Percentiles rank a stretch among this genome's conserved stretches.
phyloP scores from a whole-genome alignment of 257 asterid species.

The Primulina eburnea region DNA sequence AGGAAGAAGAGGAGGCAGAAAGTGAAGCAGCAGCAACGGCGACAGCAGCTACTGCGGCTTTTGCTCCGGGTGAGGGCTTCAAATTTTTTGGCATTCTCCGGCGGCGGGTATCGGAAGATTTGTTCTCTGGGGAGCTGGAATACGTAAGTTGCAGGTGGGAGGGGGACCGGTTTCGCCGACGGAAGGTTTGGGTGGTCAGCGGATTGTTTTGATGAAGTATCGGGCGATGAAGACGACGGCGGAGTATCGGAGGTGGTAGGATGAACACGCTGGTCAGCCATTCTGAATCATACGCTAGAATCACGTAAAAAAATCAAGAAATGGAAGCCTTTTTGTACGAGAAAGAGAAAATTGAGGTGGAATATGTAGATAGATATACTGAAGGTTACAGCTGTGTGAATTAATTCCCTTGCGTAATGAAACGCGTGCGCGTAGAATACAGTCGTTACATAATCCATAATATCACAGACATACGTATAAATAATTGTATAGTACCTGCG shows the following conservation, averaged over 20 bases:
- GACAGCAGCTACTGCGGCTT: slow-evolving; percentile 43
- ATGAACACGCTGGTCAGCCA: slow-evolving; percentile 39
- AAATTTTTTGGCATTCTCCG: slow-evolving; percentile 46
- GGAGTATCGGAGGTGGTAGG: slow-evolving; percentile 32
- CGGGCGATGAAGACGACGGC: slow-evolving; percentile 15
- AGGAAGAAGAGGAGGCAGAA: slow-evolving; percentile 43
- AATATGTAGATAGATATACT: neutral
- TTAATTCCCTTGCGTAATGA: neutral
- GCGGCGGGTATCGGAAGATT: slow-evolving; percentile 56
- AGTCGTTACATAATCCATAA: neutral
- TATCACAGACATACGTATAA: too few relatives aligned
- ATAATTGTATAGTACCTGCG: too few relatives aligned
- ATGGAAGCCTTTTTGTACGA: neutral
- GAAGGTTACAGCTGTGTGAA: neutral
- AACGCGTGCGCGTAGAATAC: neutral
- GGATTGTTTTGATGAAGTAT: slow-evolving; percentile 18
- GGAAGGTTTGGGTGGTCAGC: slow-evolving; percentile 28
- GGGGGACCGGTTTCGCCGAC: slow-evolving; percentile 31
- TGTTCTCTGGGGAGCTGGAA: slow-evolving; percentile 55
- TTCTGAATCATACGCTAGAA: neutral
- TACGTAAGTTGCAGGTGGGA: slow-evolving; percentile 41
- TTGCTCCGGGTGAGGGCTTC: slow-evolving; percentile 33
- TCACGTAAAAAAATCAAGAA: neutral
- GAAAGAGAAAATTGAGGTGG: neutral
- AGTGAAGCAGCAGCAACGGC: slow-evolving; percentile 52